Conservation (phyloP, 2,329 filamentous ascomycete species). For the Fusarium subglutinans region DNA sequence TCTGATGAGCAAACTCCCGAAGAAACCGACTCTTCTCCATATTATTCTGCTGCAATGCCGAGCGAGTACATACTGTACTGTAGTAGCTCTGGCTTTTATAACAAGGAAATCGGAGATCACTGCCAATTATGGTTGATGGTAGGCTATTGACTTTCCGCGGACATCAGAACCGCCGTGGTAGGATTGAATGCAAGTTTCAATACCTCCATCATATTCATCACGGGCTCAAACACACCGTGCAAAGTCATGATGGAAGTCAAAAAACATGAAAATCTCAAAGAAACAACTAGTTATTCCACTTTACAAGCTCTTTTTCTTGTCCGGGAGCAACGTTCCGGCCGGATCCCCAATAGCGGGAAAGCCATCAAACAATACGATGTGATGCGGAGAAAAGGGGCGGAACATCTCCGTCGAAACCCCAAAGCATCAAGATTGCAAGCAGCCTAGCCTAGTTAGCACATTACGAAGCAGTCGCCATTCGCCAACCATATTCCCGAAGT, state of each 20-base stretch:
- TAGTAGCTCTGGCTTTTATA: not conserved
- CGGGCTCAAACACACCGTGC: not conserved
- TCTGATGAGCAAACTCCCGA: not conserved
- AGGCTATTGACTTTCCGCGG: not conserved
- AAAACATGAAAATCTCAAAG: not conserved
- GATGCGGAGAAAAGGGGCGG: conserved; percentile 19
- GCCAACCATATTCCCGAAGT: not conserved
- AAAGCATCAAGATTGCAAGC: not conserved
- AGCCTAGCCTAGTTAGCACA: conserved; percentile 5
- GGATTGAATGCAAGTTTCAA: not conserved
- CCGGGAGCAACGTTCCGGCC: conserved; percentile 1
- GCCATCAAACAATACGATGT: not conserved
- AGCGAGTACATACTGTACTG: not conserved
- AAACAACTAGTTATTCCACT: not conserved
- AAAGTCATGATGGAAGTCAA: not conserved
- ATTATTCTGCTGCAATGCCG: not conserved
- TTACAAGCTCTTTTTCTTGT: not conserved
- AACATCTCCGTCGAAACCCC: conserved; percentile 8
- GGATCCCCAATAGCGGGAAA: not conserved
- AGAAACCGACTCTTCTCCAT: not conserved
- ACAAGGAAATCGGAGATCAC: not conserved
- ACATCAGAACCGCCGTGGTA: not conserved
- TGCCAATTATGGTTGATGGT: not conserved
- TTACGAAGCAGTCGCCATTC: conserved; percentile 2
- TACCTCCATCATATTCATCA: not conserved